Conservation (phyloP, 306 rosid genomes). For the Trifolium pratense region DNA sequence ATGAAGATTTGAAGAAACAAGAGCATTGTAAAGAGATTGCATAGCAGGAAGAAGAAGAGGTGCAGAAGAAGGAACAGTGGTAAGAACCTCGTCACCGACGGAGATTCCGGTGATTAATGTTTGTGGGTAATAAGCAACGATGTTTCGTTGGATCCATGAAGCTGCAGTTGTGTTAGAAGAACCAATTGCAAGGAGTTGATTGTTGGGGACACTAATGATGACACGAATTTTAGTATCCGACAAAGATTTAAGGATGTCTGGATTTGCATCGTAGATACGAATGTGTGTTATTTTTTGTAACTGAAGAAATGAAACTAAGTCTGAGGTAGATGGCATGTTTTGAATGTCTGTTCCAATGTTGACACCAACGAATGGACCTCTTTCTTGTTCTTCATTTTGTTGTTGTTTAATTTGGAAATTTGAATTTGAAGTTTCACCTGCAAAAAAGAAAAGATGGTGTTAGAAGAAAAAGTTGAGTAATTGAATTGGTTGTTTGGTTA, state of each 20-base stretch:
- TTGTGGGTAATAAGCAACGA: constrained; percentile 73
- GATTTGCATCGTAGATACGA: constrained; percentile 81
- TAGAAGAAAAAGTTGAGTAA: background rate
- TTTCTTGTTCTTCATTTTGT: constrained; percentile 34
- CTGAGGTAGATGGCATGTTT: constrained; percentile 54
- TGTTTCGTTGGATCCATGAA: constrained; percentile 79
- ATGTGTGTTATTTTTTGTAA: constrained; percentile 73
- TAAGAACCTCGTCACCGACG: constrained; percentile 94
- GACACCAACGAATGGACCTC: constrained; percentile 75
- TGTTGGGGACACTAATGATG: constrained; percentile 78
- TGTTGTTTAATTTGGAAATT: constrained; percentile 23
- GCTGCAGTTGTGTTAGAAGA: constrained; percentile 94
- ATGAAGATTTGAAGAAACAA: constrained; percentile 83
- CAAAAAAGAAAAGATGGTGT: background rate
- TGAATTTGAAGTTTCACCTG: constrained; percentile 45
- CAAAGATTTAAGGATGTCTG: constrained; percentile 71
- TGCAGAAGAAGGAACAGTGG: constrained; percentile 68
- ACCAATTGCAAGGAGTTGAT: constrained; percentile 87
- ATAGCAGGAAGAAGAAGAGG: constrained; percentile 81
- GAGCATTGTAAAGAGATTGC: constrained; percentile 73
- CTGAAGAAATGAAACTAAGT: constrained; percentile 68
- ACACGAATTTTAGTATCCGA: constrained; percentile 73
- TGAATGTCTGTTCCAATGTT: constrained; percentile 85
- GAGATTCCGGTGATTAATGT: constrained; percentile 73
- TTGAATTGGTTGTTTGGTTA: background rate